Evolutionary conservation across 2,329 filamentous ascomycete genomes (phyloP).

Genomic region (Fusarium irregulare): DNA sequence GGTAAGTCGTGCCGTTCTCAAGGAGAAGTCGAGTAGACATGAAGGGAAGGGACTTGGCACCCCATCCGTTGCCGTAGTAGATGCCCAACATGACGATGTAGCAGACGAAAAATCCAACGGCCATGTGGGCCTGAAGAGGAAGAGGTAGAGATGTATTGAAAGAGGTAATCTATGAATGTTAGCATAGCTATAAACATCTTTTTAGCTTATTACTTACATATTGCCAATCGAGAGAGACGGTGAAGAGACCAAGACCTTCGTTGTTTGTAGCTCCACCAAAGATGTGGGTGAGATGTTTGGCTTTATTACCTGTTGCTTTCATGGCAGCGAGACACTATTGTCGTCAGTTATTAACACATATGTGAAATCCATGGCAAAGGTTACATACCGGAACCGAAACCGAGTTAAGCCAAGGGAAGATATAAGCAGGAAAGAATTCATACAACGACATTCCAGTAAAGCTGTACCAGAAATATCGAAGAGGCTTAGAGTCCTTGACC

Average conservation of each 20-base stretch:
- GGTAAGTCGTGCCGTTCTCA: constrained; percentile 56
- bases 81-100: constrained; percentile 62
- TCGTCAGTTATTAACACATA: background rate
- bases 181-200: rapidly evolving
- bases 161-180: constrained; percentile 60
- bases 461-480: constrained; percentile 64
- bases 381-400: constrained; percentile 59
- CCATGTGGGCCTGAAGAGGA: constrained; percentile 59
- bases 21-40: constrained; percentile 63
- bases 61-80: constrained; percentile 64
- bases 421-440: constrained; percentile 66
- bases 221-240: constrained; percentile 66
- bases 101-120: constrained; percentile 60
- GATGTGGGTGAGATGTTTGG: constrained; percentile 57
- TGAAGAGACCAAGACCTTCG: constrained; percentile 63
- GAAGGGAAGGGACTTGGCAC: constrained; percentile 60
- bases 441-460: constrained; percentile 61
- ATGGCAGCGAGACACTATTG: constrained; percentile 61
- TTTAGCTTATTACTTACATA: constrained; percentile 53
- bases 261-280: constrained; percentile 65
- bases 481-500: constrained; percentile 61
- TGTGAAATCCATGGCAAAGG: rapidly evolving
- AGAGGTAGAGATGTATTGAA: constrained; percentile 65
- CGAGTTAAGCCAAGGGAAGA: constrained; percentile 66
- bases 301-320: constrained; percentile 60